A percentile compares a stretch with the other conserved stretches of the same genome.
Evolutionary conservation across 2,329 filamentous ascomycete genomes (phyloP).

Genomic region (Beauveria sp.): DNA sequence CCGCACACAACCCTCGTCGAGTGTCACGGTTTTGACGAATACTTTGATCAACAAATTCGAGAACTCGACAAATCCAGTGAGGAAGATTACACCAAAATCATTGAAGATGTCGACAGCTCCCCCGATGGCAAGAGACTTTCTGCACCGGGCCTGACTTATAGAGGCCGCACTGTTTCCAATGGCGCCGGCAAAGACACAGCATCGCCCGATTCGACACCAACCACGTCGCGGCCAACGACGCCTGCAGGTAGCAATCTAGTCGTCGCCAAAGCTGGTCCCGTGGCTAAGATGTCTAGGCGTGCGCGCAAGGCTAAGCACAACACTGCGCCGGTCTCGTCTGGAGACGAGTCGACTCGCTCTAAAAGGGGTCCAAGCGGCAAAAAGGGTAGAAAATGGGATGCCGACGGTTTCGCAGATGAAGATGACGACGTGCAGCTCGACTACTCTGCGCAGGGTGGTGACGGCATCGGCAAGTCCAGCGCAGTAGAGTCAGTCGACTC

Average conservation of each 20-base stretch:
- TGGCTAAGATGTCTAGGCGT: slow-evolving; percentile 70
- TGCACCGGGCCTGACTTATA: slow-evolving; percentile 33
- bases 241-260: slow-evolving; percentile 57
- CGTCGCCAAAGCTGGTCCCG: slow-evolving; percentile 66
- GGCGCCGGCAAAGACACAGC: slow-evolving; percentile 27
- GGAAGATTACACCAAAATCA: slow-evolving; percentile 20
- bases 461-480: slow-evolving; percentile 43
- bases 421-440: slow-evolving; percentile 74
- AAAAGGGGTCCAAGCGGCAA: slow-evolving; percentile 61
- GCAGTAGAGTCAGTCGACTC: slow-evolving; percentile 68
- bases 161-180: slow-evolving; percentile 27
- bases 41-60: slow-evolving; percentile 87
- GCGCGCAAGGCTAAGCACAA: slow-evolving; percentile 64
- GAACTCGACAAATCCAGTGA: slow-evolving; percentile 61
- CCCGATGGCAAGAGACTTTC: slow-evolving; percentile 15
- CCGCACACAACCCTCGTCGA: slow-evolving; percentile 70
- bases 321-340: slow-evolving; percentile 64
- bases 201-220: slow-evolving; percentile 64
- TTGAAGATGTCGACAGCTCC: slow-evolving; percentile 17
- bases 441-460: slow-evolving; percentile 62
- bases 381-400: slow-evolving; percentile 87
- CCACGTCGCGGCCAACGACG: slow-evolving; percentile 71
- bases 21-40: slow-evolving; percentile 76
- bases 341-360: slow-evolving; percentile 62
- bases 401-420: slow-evolving; percentile 79